A percentile compares a stretch with the other conserved stretches of the same genome.
Evolutionary conservation across 2,329 filamentous ascomycete species (phyloP).

Genomic region (Nannizzia gypsea): DNA sequence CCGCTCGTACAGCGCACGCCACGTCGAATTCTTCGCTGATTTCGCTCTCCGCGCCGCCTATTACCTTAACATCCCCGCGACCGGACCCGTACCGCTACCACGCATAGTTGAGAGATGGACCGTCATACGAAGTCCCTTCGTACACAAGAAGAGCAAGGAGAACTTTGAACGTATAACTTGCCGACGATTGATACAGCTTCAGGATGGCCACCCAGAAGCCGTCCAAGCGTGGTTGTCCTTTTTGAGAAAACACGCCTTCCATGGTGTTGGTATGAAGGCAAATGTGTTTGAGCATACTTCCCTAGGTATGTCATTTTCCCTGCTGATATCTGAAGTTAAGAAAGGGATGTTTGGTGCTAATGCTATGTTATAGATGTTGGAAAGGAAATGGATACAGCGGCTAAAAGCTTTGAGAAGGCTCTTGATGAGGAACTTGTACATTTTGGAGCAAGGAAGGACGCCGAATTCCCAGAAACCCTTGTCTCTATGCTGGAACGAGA

Average conservation of each 20-base stretch:
- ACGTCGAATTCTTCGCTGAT: constrained; percentile 88
- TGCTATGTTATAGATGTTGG: constrained; percentile 25
- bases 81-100: constrained; percentile 74
- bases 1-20: constrained; percentile 78
- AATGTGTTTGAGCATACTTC: constrained; percentile 84
- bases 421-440: constrained; percentile 31
- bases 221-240: constrained; percentile 91
- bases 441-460: constrained; percentile 31
- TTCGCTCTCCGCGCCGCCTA: constrained; percentile 92
- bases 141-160: constrained; percentile 94
- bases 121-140: constrained; percentile 75
- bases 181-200: constrained; percentile 78
- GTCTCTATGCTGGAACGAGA: constrained; percentile 28
- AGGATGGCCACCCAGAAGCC: constrained; percentile 76
- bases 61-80: constrained; percentile 76
- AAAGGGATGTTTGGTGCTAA: constrained; percentile 8
- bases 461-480: constrained; percentile 21
- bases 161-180: constrained; percentile 91
- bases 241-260: constrained; percentile 79
- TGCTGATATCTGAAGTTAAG: constrained; percentile 3
- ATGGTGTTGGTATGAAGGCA: constrained; percentile 98
- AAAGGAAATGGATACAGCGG: constrained; percentile 30
- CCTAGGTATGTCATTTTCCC: constrained; percentile 43
- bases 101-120: constrained; percentile 89
- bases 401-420: constrained; percentile 28